Conservation (phyloP, 1,284 basidiomycete genomes). For the Cronartium ribicola region DNA sequence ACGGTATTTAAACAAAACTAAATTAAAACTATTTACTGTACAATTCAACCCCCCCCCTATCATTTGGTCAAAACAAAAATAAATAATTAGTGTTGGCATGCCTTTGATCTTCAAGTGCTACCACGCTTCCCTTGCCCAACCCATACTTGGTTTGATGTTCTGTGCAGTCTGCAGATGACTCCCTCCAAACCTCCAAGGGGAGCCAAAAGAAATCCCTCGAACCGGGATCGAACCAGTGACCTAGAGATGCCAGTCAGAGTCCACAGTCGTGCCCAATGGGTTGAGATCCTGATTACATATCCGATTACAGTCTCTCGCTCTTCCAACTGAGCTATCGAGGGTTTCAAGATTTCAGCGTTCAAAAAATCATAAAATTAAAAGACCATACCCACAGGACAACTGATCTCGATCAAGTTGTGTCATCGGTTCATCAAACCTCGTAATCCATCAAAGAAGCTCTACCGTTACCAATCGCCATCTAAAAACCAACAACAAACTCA, state of each 20-base stretch:
- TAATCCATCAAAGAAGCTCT: neutral
- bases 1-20: too few relatives aligned
- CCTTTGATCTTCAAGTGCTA: too few relatives aligned
- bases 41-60: too few relatives aligned
- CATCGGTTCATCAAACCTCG: neutral
- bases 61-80: too few relatives aligned
- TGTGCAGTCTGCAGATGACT: too few relatives aligned
- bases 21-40: too few relatives aligned
- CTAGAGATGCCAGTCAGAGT: neutral
- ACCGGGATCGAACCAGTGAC: constrained; percentile 3
- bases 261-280: neutral
- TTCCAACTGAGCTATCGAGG: constrained; percentile 6
- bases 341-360: neutral
- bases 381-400: neutral
- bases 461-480: neutral
- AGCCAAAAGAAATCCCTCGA: neutral
- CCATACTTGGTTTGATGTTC: too few relatives aligned
- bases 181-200: too few relatives aligned
- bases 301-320: constrained; percentile 7
- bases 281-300: neutral
- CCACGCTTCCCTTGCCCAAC: too few relatives aligned
- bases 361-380: neutral
- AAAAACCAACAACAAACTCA: neutral
- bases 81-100: too few relatives aligned
- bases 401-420: neutral